Evolutionary conservation across 2,329 filamentous ascomycete genomes (phyloP), one percentile per base, ranked within the genome.

Genomic region (Aspergillus pseudotamarii): DNA sequence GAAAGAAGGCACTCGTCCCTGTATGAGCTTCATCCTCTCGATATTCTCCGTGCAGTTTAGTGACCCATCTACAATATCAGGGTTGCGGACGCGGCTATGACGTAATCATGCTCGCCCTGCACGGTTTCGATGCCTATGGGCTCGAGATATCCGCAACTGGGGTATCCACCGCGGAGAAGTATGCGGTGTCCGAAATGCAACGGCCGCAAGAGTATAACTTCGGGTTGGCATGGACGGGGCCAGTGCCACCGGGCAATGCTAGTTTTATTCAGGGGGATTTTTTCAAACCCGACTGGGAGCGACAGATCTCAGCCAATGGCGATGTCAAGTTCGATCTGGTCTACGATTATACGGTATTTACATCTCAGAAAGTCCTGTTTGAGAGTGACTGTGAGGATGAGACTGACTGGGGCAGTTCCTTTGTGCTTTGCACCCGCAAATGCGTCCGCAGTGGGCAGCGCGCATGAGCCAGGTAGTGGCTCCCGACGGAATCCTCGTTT

Each of bases 261-360:
- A 82, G 80, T 2, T 90, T 88, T 80, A 64, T 91, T 5, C 72
- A 77, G 2, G 89, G 86, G 1, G 89, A 93, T 23, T 69, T 68
- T 16, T 69, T 68, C n/a, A 32, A 62, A 28, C 41, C 59, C 9
- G 58, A 61, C 26, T 68, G 64, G 64, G 57, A 55, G 14, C 30
- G 30, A 21, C 51, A 55, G n/a, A n/a, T 55, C n/a, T 38, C 51
- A 6, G 19, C 32, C 2, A 23, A 54, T 23, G 45, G 3, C 41
- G 48, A 34, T 32, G 32, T 58, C 30, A 34, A 57, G 4, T 69
- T 67, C 59, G 64, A 69, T 54, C 59, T 67, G n/a, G 57, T 71
- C 30, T 71, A 71, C 61, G 68, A 71, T 45, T 69, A 89, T 71
- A 88, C 86, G 58, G 87, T 89, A 79, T 68, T 80, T 59, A 8